Evolutionary conservation across 352 stramenopile genomes (phyloP), one percentile per base, ranked within the genome.

Genomic region (Globisporangium ultimum): DNA sequence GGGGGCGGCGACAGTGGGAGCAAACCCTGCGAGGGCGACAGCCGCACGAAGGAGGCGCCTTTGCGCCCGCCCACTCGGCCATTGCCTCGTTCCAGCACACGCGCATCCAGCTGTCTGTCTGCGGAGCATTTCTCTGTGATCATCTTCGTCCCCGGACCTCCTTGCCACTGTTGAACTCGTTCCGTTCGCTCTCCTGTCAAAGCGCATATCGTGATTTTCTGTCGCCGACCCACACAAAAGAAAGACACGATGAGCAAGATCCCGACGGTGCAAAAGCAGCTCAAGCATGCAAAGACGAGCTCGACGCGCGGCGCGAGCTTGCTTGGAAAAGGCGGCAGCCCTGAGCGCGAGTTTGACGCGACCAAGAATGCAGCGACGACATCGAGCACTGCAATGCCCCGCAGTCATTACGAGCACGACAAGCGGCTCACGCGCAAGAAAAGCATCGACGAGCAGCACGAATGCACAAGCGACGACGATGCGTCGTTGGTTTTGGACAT

Each of bases 201-300:
- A 45, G 17, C 40, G 12, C 13, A 15, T n/a, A 45, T 45, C 40
- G 17, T 45, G 2, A 18, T 45, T n/a, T 18, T 52, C 20, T 22
- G 20, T 52, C 47, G 13, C n/a, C 47, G 24, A 51, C 46, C n/a
- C 46, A 21, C 18, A 51, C 15, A 8, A 45, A 45, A 4, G 13
- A 45, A 1, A 45, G 40, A 12, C 12, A 48, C 47, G 57, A 68
- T 74, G 52, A 75, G 66, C 46, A 69, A 71, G 63, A 61, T 80
- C 52, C 57, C 66, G 21, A 49, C 54, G 8, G 40, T 80, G 20
- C 58, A 64, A 48, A 17, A 55, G 47, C 68, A 79, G 49, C 43
- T 69, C 55, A 7, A 50, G 47, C 63, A 53, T n/a, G 52, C 68
- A 48, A 76, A 72, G 63, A 72, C 56, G 50, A 70, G 58, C 46